Evolutionary conservation across 2,329 filamentous ascomycete species (phyloP).

Genomic region (Sclerotinia glacialis): DNA sequence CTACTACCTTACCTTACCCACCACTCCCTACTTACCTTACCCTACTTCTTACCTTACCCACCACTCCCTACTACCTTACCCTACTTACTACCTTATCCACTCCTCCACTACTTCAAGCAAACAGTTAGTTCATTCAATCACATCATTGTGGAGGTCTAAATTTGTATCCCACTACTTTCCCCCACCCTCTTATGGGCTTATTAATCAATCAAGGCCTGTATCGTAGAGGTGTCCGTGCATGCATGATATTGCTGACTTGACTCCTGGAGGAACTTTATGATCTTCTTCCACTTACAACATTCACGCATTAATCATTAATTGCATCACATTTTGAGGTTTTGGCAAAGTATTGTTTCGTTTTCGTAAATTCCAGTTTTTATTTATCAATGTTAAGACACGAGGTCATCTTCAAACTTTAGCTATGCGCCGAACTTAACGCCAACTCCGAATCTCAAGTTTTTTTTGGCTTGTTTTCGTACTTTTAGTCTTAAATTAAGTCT

Average conservation of each 20-base stretch:
- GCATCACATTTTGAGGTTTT: background rate
- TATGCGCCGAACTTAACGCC: background rate
- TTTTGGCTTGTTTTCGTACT: background rate
- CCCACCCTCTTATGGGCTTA: slow-evolving; percentile 1
- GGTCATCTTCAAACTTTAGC: background rate
- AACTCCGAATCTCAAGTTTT: background rate
- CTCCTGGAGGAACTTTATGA: background rate
- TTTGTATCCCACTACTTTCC: background rate
- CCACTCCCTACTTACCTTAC: too few species aligned
- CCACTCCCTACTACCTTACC: too few species aligned
- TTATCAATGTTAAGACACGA: background rate
- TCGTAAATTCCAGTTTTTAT: background rate
- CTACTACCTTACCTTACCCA: too few species aligned
- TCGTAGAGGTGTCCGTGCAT: background rate
- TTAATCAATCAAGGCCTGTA: background rate
- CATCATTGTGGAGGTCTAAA: background rate
- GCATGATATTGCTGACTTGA: background rate
- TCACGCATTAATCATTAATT: background rate
- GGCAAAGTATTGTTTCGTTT: background rate
- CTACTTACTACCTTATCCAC: too few species aligned
- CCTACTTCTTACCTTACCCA: too few species aligned
- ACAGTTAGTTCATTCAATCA: too few species aligned
- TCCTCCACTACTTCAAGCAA: too few species aligned
- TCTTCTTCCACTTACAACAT: background rate
- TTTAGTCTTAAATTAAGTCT: background rate